A percentile compares a stretch with the other conserved stretches of the same genome.
Evolutionary conservation across 495 filamentous ascomycete species (phyloP).

Genomic region (Mytilinidion resinicola): DNA sequence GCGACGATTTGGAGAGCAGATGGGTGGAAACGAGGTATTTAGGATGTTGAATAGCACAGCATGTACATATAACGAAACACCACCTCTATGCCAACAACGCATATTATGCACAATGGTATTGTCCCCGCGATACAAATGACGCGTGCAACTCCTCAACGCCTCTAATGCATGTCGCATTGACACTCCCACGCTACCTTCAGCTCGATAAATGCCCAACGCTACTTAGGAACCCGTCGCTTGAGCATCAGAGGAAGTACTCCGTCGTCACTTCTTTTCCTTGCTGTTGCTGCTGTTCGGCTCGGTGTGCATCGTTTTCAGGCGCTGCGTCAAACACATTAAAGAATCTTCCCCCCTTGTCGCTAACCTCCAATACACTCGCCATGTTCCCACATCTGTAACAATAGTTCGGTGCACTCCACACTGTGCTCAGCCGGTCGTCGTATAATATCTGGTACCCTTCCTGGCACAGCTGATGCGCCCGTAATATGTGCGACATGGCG

Average conservation of each 20-base stretch:
- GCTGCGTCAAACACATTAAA: slow-evolving; percentile 98
- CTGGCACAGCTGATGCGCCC: slow-evolving; percentile 94
- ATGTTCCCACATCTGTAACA: slow-evolving; percentile 96
- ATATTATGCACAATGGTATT: no score
- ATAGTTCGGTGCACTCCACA: slow-evolving; percentile 97
- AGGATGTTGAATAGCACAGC: slow-evolving; percentile 51
- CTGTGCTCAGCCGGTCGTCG: slow-evolving; percentile 87
- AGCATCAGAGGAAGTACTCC: slow-evolving; percentile 63
- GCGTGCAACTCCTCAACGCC: no score
- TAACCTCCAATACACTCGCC: slow-evolving; percentile 93
- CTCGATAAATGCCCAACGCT: no score
- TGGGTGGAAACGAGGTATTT: slow-evolving; percentile 83
- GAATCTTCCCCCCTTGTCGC: slow-evolving; percentile 79
- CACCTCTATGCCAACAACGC: no score
- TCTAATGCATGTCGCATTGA: no score
- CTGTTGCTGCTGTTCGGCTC: slow-evolving; percentile 65
- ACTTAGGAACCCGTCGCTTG: not conserved
- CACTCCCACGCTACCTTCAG: no score
- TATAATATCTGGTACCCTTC: slow-evolving; percentile 95
- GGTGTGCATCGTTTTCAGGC: slow-evolving; percentile 88
- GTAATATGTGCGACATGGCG: slow-evolving; percentile 90
- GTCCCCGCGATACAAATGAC: no score
- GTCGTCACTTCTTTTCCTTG: slow-evolving; percentile 57
- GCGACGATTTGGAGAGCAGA: slow-evolving; percentile 65
- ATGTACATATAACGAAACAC: not conserved